phyloP scores from a whole-genome alignment of 805 yeast species.

The Wickerhamiella hasegawae region DNA sequence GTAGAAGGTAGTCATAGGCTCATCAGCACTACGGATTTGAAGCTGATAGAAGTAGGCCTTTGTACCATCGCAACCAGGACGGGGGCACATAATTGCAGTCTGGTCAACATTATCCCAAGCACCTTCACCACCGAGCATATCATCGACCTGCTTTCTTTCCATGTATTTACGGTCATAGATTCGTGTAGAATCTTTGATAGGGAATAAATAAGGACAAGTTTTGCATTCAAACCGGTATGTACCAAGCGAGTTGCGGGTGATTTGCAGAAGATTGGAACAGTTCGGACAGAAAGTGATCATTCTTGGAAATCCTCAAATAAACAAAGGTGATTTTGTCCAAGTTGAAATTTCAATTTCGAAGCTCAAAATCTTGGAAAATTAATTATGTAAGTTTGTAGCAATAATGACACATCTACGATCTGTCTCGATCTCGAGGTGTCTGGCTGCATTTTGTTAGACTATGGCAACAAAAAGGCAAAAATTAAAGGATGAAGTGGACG shows the following conservation, averaged over 20 bases:
- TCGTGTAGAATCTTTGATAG: conserved; percentile 57
- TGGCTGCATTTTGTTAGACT: too few relatives aligned
- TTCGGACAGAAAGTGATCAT: conserved; percentile 94
- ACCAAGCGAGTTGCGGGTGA: conserved; percentile 43
- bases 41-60: conserved; percentile 94
- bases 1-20: conserved; percentile 97
- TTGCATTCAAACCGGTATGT: conserved; percentile 63
- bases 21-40: conserved; percentile 96
- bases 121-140: conserved; percentile 90
- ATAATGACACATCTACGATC: too few relatives aligned
- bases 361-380: too few relatives aligned
- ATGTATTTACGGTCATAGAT: conserved; percentile 73
- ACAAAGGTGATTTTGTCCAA: too few relatives aligned
- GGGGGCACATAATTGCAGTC: conserved; percentile 83
- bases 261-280: conserved; percentile 79
- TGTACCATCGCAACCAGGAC: conserved; percentile 67
- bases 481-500: too few relatives aligned
- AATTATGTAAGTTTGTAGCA: too few relatives aligned
- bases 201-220: conserved; percentile 91
- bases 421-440: too few relatives aligned
- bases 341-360: too few relatives aligned
- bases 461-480: too few relatives aligned
- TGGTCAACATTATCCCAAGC: conserved; percentile 99
- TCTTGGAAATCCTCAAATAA: too few relatives aligned
- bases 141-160: conserved; percentile 84